Conservation (phyloP, 1,284 basidiomycete species). For the Cutaneotrichosporon dermatis region DNA sequence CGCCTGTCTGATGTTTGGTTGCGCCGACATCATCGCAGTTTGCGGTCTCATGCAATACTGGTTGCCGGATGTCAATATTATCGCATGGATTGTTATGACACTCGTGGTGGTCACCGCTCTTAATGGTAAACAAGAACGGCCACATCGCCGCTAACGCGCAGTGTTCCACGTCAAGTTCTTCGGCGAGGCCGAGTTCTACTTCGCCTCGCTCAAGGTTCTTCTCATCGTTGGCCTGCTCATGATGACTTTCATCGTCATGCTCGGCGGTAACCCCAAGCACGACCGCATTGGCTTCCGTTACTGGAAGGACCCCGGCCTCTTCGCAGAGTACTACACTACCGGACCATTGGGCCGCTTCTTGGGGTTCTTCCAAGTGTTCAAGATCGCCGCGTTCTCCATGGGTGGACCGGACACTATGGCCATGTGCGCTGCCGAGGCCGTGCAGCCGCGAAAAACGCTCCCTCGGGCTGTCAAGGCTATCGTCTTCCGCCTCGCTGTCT, state of each 20-base stretch:
- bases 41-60: constrained; percentile 27
- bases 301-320: constrained; percentile 30
- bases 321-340: constrained; percentile 12
- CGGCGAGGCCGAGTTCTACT: constrained; percentile 18
- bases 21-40: constrained; percentile 29
- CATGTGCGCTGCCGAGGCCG: constrained; percentile 30
- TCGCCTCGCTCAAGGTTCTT: constrained; percentile 16
- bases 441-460: constrained; percentile 59
- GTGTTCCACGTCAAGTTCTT: constrained; percentile 13
- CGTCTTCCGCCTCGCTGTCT: constrained; percentile 65
- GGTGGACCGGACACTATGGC: constrained; percentile 35
- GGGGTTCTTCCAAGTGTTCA: constrained; percentile 29
- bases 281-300: constrained; percentile 31
- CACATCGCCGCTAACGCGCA: no score
- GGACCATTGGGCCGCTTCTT: constrained; percentile 24
- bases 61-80: constrained; percentile 22
- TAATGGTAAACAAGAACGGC: constrained; percentile 10
- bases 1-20: constrained; percentile 17
- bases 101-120: constrained; percentile 21
- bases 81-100: constrained; percentile 22
- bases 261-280: constrained; percentile 30
- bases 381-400: constrained; percentile 32
- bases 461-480: constrained; percentile 70
- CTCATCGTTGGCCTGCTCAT: constrained; percentile 7
- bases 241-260: constrained; percentile 11